Evolutionary conservation across 768 basidiomycete genomes (phyloP).

Genomic region (Pholiota molesta): DNA sequence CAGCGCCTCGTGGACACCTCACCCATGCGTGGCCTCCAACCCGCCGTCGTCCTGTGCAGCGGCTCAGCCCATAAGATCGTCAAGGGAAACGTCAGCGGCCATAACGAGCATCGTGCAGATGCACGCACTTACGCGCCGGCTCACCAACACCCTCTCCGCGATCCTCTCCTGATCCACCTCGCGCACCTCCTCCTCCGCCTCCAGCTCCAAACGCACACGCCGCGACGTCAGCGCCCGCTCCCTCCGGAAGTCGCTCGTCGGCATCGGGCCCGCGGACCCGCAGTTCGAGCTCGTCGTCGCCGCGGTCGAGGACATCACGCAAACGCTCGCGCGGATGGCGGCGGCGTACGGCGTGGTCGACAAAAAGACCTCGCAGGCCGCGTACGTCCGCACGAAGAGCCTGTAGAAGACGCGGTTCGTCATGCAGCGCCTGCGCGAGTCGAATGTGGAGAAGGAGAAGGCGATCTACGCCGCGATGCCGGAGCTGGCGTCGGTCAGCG

Average conservation of each 20-base stretch:
- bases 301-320: slow-evolving; percentile 13
- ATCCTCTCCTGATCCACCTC: neutral
- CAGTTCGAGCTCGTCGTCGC: slow-evolving; percentile 7
- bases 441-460: neutral
- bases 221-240: neutral
- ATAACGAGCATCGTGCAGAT: no score
- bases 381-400: slow-evolving; percentile 13
- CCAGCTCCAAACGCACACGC: neutral
- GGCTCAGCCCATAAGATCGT: no score
- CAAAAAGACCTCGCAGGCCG: slow-evolving; percentile 13
- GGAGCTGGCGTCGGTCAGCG: neutral
- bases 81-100: no score
- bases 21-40: no score
- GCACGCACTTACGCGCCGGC: no score
- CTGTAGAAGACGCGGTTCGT: slow-evolving; percentile 16
- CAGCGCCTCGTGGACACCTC: no score
- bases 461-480: slow-evolving; percentile 4
- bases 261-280: neutral
- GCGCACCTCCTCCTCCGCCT: slow-evolving; percentile 1
- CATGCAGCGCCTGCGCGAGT: slow-evolving; percentile 2
- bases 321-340: slow-evolving; percentile 10
- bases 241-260: neutral
- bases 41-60: no score
- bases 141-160: neutral
- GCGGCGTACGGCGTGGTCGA: slow-evolving; percentile 15